These are phyloP conservation scores for Suhomyces ambrosiae DNA, from an alignment of 1,139 yeast genomes.

Conservation along the genomic window DNA sequence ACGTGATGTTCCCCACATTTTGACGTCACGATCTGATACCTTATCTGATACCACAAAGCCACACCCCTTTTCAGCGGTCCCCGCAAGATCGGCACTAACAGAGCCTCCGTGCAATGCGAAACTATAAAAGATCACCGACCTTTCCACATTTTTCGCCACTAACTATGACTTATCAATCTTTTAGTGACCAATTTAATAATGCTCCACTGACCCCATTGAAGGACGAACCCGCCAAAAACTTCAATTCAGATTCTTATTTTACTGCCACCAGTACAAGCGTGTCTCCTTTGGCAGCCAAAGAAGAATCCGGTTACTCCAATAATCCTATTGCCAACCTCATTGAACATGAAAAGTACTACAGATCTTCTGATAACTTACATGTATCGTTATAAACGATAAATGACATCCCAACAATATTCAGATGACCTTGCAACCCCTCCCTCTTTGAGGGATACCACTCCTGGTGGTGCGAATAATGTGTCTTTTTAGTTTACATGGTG, in stretches of 20 bases:
- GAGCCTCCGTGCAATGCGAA: too few species aligned
- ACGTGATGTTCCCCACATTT: slow-evolving; percentile 1
- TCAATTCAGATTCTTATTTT: slow-evolving; percentile 16
- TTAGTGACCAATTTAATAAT: slow-evolving; percentile 20
- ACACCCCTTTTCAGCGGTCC: slow-evolving; percentile 8
- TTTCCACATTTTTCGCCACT: background rate
- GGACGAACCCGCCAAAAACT: slow-evolving; percentile 11
- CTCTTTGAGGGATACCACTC: too few species aligned
- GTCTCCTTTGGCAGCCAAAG: slow-evolving; percentile 12
- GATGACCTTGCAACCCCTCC: background rate
- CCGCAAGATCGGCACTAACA: slow-evolving; percentile 2
- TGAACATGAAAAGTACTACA: slow-evolving; percentile 25
- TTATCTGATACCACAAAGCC: slow-evolving; percentile 2
- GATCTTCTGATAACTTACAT: slow-evolving; percentile 36
- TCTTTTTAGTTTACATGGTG: too few species aligned
- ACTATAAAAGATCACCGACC: slow-evolving; percentile 3
- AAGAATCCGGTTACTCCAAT: slow-evolving; percentile 11
- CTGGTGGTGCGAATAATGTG: too few species aligned
- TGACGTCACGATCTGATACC: background rate
- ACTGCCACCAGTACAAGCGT: slow-evolving; percentile 9
- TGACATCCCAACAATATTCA: background rate
- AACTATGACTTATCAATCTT: slow-evolving; percentile 19
- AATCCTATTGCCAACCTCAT: slow-evolving; percentile 22
- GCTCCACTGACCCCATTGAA: slow-evolving; percentile 20
- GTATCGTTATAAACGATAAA: slow-evolving; percentile 26